Conservation (phyloP, 805 yeast species). For the Schwanniomyces occidentalis region DNA sequence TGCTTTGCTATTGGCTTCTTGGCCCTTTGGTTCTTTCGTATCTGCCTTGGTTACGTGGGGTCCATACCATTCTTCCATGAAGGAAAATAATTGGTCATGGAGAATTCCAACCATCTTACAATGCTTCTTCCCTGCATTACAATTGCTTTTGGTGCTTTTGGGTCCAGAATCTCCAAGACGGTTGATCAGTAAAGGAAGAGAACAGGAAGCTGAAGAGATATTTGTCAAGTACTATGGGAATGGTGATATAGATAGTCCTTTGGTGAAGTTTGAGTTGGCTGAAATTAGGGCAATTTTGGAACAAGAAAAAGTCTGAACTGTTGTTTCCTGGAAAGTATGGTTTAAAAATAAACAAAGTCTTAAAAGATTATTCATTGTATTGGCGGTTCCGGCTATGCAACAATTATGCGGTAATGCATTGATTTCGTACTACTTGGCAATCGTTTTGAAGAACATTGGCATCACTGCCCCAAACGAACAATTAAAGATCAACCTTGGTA, state of each 20-base stretch:
- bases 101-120: slow-evolving; percentile 51
- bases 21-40: slow-evolving; percentile 64
- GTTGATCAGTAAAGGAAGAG: slow-evolving; percentile 33
- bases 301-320: background rate
- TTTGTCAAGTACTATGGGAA: slow-evolving; percentile 29
- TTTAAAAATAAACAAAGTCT: background rate
- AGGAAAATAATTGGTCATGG: slow-evolving; percentile 57
- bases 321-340: slow-evolving; percentile 1
- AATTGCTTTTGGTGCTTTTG: slow-evolving; percentile 37
- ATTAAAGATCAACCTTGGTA: slow-evolving; percentile 50
- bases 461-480: slow-evolving; percentile 37
- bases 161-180: slow-evolving; percentile 54
- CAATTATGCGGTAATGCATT: slow-evolving; percentile 51
- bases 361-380: slow-evolving; percentile 4
- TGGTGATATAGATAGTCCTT: slow-evolving; percentile 9
- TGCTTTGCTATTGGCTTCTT: slow-evolving; percentile 39
- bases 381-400: slow-evolving; percentile 31
- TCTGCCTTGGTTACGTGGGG: slow-evolving; percentile 65
- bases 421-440: slow-evolving; percentile 30
- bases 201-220: slow-evolving; percentile 25
- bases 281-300: slow-evolving; percentile 2
- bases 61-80: slow-evolving; percentile 59
- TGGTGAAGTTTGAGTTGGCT: slow-evolving; percentile 2
- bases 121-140: slow-evolving; percentile 46
- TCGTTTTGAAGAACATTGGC: slow-evolving; percentile 16